Conservation (phyloP, 208 protist genomes). For the Acanthamoeba sp. region DNA sequence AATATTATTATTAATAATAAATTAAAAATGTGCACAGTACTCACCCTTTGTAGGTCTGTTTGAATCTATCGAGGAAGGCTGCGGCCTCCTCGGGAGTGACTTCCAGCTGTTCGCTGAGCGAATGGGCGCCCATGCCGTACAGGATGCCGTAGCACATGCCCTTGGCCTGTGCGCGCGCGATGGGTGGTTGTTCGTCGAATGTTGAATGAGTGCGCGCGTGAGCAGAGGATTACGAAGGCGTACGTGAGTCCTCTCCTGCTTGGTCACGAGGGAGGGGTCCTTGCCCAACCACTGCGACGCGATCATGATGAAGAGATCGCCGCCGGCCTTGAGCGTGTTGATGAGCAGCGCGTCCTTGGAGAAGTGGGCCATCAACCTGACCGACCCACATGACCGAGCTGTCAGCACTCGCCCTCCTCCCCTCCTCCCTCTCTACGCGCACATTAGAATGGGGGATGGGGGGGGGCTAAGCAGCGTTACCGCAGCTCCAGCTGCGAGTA, state of each 20-base stretch:
- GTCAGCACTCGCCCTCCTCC: no score
- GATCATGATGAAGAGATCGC: constrained; percentile 64
- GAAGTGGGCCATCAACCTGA: constrained; percentile 70
- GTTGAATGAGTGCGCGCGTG: neutral
- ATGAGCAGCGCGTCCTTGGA: constrained; percentile 55
- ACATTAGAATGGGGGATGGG: no score
- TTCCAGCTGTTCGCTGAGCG: constrained; percentile 11
- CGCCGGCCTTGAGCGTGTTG: constrained; percentile 6
- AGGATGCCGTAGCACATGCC: constrained; percentile 71
- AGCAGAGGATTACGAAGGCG: neutral
- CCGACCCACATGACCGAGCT: no score
- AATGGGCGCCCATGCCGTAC: constrained; percentile 57
- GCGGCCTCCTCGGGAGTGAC: constrained; percentile 47
- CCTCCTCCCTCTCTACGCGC: no score
- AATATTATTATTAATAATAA: no score
- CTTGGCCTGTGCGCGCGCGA: constrained; percentile 21
- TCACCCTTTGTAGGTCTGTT: constrained; percentile 66
- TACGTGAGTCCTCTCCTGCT: constrained; percentile 60
- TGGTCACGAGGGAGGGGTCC: constrained; percentile 5
- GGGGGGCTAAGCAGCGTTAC: neutral
- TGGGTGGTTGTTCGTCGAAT: neutral
- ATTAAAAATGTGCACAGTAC: no score
- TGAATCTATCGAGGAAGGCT: constrained; percentile 41
- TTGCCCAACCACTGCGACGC: constrained; percentile 65
- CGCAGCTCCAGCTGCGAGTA: constrained; percentile 64